phyloP scores from a whole-genome alignment of 352 stramenopile species.

The Globisporangium echinulatum region DNA sequence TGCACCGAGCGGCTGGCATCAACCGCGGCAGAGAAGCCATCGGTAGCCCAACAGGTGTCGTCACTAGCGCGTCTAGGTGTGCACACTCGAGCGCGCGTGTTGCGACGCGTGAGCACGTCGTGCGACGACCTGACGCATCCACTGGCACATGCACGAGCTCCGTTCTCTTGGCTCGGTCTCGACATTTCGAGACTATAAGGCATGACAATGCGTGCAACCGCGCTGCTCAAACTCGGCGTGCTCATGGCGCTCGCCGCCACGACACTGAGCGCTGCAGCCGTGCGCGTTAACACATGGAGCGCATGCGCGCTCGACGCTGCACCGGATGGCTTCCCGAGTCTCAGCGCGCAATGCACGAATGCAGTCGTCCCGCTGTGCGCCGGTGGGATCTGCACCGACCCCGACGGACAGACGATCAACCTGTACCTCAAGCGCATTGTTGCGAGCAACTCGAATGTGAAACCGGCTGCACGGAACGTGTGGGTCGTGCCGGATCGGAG shows the following conservation, averaged over 20 bases:
- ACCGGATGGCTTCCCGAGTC: conserved; percentile 16
- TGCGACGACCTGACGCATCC: not conserved
- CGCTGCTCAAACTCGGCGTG: not conserved
- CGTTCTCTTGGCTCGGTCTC: not conserved
- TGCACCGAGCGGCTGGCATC: not conserved
- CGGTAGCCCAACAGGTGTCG: not conserved
- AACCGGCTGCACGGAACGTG: conserved; percentile 11
- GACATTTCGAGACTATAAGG: not conserved
- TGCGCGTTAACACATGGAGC: conserved; percentile 25
- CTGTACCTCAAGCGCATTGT: conserved; percentile 51
- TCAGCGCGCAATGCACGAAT: conserved; percentile 30
- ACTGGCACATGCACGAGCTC: not conserved
- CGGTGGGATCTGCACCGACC: conserved; percentile 30
- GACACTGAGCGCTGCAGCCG: not conserved
- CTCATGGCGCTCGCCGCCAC: not conserved
- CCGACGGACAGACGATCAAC: conserved; percentile 33
- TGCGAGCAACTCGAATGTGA: conserved; percentile 12
- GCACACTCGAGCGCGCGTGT: not conserved
- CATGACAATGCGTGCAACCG: not conserved
- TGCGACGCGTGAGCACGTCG: not conserved
- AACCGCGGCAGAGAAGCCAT: not conserved
- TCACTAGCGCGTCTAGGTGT: not conserved
- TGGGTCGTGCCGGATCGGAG: conserved; percentile 40
- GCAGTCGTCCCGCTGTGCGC: conserved; percentile 43
- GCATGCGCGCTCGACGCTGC: conserved; percentile 23